Conservation (phyloP, 371 early-diverging fungal species). For the Conidiobolus incongruus region DNA sequence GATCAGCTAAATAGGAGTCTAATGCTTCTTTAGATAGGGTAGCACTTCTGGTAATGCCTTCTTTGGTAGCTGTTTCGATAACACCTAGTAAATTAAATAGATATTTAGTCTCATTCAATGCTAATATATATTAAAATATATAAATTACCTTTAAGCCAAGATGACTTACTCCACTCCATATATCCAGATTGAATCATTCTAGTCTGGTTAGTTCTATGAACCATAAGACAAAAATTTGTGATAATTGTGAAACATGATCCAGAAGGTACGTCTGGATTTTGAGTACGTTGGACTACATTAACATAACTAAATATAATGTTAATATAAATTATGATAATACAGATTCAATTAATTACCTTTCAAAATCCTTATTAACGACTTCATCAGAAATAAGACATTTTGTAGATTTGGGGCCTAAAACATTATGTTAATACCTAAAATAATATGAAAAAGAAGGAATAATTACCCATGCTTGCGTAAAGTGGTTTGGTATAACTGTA, state of each 20-base stretch:
- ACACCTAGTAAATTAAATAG: no score
- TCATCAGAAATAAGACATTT: constrained; percentile 34
- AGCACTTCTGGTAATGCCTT: constrained; percentile 2
- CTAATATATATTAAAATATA: no score
- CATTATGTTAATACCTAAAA: no score
- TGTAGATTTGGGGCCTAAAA: constrained; percentile 43
- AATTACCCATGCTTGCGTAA: no score
- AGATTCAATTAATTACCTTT: no score
- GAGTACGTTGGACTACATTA: background rate
- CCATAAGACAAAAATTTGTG: constrained; percentile 1
- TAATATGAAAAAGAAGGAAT: no score
- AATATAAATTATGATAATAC: no score
- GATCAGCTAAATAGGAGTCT: no score
- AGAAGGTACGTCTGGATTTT: constrained; percentile 2
- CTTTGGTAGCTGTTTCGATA: constrained; percentile 1
- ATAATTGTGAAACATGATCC: constrained; percentile 1
- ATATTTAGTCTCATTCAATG: no score
- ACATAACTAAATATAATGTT: no score
- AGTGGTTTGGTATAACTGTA: no score
- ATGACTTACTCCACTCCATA: constrained; percentile 2
- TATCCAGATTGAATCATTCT: background rate
- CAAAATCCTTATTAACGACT: constrained; percentile 26
- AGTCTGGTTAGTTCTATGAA: background rate
- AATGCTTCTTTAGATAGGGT: no score
- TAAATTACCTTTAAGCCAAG: constrained; percentile 4